phyloP scores from a whole-genome alignment of 1,284 basidiomycete genomes.

The Irpex sp. region DNA sequence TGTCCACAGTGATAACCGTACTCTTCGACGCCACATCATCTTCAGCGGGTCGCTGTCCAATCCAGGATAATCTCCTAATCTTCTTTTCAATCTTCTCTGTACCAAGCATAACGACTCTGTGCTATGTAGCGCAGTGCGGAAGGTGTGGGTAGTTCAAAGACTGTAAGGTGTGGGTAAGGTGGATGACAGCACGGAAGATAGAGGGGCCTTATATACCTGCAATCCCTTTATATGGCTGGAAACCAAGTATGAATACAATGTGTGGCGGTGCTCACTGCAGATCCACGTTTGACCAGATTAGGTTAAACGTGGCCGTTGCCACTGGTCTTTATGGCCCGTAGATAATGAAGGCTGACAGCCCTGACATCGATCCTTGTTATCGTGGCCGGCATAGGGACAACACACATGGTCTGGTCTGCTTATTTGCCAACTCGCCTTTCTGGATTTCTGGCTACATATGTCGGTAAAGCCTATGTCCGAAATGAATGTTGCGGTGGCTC shows the following conservation, averaged over 20 bases:
- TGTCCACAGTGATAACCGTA: not conserved
- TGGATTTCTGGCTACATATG: not conserved
- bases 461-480: not conserved
- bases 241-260: not conserved
- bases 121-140: not conserved
- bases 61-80: not conserved
- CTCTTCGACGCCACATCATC: not conserved
- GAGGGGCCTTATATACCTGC: not conserved
- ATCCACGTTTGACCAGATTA: not conserved
- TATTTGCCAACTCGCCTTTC: not conserved
- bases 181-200: not conserved
- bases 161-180: not conserved
- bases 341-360: no score
- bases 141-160: not conserved
- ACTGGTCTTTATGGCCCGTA: not conserved
- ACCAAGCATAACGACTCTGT: not conserved
- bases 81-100: not conserved
- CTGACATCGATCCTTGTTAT: not conserved
- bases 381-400: no score
- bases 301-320: not conserved
- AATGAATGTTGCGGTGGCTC: not conserved
- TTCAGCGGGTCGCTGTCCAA: not conserved
- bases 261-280: not conserved
- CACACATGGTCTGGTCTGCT: not conserved
- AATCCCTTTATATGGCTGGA: not conserved